Conservation (phyloP, 2,329 filamentous ascomycete species). For the Fonsecaea pugnacius region DNA sequence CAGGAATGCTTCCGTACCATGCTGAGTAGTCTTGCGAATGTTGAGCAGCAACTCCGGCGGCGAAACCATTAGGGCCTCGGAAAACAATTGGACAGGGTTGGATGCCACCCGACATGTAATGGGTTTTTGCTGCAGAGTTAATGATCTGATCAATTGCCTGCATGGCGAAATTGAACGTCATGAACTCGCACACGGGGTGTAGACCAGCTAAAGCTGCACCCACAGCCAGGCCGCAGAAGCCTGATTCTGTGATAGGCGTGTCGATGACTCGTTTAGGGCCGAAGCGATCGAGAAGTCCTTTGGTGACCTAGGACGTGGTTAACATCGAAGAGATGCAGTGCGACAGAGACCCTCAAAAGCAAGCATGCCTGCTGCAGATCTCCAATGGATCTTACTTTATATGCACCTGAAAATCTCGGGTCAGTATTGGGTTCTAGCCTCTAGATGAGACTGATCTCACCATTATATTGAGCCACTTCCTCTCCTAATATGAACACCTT, state of each 20-base stretch:
- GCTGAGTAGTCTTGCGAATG: slow-evolving; percentile 99
- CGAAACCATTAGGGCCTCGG: slow-evolving; percentile 98
- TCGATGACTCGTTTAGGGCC: slow-evolving; percentile 97
- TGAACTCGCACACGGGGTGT: slow-evolving; percentile 84
- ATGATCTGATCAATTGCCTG: slow-evolving; percentile 99
- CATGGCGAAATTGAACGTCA: slow-evolving; percentile 99
- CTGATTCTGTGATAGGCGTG: slow-evolving; percentile 96
- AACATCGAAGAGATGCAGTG: neutral
- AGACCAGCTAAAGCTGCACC: slow-evolving; percentile 93
- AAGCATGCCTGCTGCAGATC: neutral
- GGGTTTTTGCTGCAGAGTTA: slow-evolving; percentile 98
- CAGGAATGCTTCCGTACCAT: slow-evolving; percentile 98
- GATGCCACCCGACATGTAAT: slow-evolving; percentile 99
- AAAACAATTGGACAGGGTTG: slow-evolving; percentile 99
- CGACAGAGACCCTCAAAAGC: neutral
- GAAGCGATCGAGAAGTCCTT: slow-evolving; percentile 94
- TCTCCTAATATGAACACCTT: slow-evolving; percentile 97
- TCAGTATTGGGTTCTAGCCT: slow-evolving; percentile 9
- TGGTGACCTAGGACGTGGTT: slow-evolving; percentile 68
- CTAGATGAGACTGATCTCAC: slow-evolving; percentile 61
- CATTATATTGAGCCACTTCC: slow-evolving; percentile 99
- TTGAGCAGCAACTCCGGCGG: slow-evolving; percentile 91
- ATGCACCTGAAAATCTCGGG: slow-evolving; percentile 46
- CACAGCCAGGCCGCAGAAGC: slow-evolving; percentile 90
- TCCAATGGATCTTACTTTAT: slow-evolving; percentile 62